Base-by-base conservation (phyloP, 2,329 filamentous ascomycete genomes). In the Blastomyces parvus region DNA sequence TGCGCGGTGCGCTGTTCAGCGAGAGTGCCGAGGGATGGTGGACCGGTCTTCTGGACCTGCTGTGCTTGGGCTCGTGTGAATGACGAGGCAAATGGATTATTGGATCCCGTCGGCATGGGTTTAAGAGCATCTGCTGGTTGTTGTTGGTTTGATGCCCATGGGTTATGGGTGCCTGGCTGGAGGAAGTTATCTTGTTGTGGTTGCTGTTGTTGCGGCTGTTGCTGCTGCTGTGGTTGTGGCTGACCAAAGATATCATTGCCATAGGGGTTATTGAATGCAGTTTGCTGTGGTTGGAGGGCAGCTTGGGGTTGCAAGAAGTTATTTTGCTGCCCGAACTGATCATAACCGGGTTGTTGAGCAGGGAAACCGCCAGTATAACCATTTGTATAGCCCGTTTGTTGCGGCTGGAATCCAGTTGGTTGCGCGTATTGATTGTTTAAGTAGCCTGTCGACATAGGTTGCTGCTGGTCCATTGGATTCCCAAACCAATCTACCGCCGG, bases 401-500 rank as follows among this genome's bases (percentile, higher is more conserved):
- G 84, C 48, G 70, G 69, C 66, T 77, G 76, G 65, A 79, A 89
- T n/a, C 90, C 91, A 0, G 91, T 95, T 2, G 86, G 88, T 74
- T 96, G 91, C 55, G 85, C 83, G 71, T 88, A 88, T 65, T 86
- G 84, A 69, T 85, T 86, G 76, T 87, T 87, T 67, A 88, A 76
- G 70, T 82, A 88, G 6, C 86, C 86, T 17, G 86, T 88, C 62
- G 81, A 83, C 74, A 92, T 87, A 68, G 88, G 79, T 67, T 83
- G 83, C 74, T 90, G 88, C 70, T 86, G 87, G 64, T 93, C 90
- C 71, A 97, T 88, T 14, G 92, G 91, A 75, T 99, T 99, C 64
- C 93, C 94, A 70, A 95, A 94, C 86, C 95, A 97, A 77, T 99
- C 94, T 22, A 99, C 94, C 14, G 91, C 90, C 63, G 89, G 89